phyloP scores from a whole-genome alignment of 352 stramenopile species.

The Globisporangium nagaii region DNA sequence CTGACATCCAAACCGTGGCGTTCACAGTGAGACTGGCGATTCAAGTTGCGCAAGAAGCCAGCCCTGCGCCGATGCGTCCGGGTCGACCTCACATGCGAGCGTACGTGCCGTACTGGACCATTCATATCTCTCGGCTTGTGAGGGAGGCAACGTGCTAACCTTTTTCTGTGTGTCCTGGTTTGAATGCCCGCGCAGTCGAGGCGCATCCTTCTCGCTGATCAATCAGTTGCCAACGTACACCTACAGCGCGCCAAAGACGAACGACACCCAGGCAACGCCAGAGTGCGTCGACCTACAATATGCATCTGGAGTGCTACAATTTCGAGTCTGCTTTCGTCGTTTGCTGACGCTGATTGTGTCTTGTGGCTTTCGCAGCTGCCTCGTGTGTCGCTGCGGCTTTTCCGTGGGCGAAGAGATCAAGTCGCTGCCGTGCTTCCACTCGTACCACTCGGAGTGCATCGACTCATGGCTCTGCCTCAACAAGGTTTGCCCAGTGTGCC shows the following conservation, averaged over 20 bases:
- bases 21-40: slow-evolving; percentile 52
- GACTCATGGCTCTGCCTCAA: slow-evolving; percentile 91
- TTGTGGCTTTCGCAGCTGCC: slow-evolving; percentile 46
- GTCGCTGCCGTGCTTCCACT: slow-evolving; percentile 92
- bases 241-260: slow-evolving; percentile 50
- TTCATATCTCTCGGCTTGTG: too few relatives aligned
- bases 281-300: slow-evolving; percentile 39
- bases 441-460: slow-evolving; percentile 92
- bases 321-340: background rate
- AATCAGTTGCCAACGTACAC: slow-evolving; percentile 79
- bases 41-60: slow-evolving; percentile 22
- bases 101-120: slow-evolving; percentile 7
- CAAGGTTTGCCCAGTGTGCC: slow-evolving; percentile 88
- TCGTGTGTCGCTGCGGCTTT: slow-evolving; percentile 92
- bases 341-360: background rate
- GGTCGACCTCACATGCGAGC: slow-evolving; percentile 27
- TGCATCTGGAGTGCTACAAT: too few relatives aligned
- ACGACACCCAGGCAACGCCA: slow-evolving; percentile 31
- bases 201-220: slow-evolving; percentile 57
- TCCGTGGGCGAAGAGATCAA: slow-evolving; percentile 89
- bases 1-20: background rate
- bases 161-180: background rate
- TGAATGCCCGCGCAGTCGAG: slow-evolving; percentile 33
- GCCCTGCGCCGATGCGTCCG: slow-evolving; percentile 14
- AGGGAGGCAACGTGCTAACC: too few relatives aligned